phyloP scores from a whole-genome alignment of 2,329 filamentous ascomycete species.

The Pyrenochaeta sp. region DNA sequence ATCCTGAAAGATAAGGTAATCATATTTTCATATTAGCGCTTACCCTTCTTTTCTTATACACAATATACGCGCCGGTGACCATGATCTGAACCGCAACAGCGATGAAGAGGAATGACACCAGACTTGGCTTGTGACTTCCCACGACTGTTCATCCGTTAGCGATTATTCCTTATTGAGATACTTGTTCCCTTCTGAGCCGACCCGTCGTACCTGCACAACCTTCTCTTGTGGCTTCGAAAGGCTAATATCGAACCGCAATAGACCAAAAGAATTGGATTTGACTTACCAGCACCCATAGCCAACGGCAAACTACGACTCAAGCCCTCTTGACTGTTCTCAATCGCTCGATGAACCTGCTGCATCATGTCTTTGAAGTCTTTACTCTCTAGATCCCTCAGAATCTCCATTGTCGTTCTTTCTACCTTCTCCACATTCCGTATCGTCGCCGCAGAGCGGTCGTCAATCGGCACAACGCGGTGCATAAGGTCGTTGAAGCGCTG shows the following conservation, averaged over 20 bases:
- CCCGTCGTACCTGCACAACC: too few relatives aligned
- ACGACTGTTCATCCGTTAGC: slow-evolving; percentile 55
- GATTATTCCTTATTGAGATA: background rate
- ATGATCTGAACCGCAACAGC: slow-evolving; percentile 79
- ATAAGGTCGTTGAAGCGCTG: slow-evolving; percentile 65
- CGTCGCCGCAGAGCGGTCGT: slow-evolving; percentile 46
- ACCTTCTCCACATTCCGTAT: slow-evolving; percentile 62
- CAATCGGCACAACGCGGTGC: slow-evolving; percentile 37
- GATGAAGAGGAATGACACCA: slow-evolving; percentile 72
- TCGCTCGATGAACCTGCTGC: slow-evolving; percentile 61
- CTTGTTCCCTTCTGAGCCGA: background rate
- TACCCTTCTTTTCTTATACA: slow-evolving; percentile 78
- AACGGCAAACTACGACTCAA: slow-evolving; percentile 61
- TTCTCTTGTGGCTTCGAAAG: too few relatives aligned
- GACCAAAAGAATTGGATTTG: background rate
- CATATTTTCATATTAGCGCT: too few relatives aligned
- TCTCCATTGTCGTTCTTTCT: slow-evolving; percentile 59
- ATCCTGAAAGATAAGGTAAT: too few relatives aligned
- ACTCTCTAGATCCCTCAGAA: slow-evolving; percentile 64
- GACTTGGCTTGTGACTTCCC: slow-evolving; percentile 62
- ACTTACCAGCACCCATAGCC: slow-evolving; percentile 60
- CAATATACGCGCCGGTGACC: slow-evolving; percentile 72
- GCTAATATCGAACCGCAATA: background rate
- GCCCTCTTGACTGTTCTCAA: slow-evolving; percentile 63
- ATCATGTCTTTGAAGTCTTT: slow-evolving; percentile 66